Percentiles rank a stretch among this genome's conserved stretches.
These are phyloP conservation scores for Sarocladiaceae sp. DNA, from an alignment of 2,329 filamentous ascomycete genomes.

Conservation along the genomic window DNA sequence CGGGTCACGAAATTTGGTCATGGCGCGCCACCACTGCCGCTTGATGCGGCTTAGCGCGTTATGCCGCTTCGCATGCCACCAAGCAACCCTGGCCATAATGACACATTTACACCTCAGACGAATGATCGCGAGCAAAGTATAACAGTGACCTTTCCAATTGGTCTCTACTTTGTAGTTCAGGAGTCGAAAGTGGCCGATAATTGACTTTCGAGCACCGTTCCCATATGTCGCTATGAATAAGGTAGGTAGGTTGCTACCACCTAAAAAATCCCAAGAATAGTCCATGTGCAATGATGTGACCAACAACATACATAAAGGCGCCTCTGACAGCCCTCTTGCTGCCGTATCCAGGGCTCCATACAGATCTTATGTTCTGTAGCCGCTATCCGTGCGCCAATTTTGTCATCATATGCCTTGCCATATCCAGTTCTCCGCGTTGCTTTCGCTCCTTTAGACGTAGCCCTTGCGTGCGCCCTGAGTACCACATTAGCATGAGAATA, in stretches of 20 bases:
- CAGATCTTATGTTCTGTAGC: background rate
- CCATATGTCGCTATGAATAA: conserved; percentile 6
- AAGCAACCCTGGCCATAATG: too few relatives aligned
- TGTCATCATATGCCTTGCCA: conserved; percentile 27
- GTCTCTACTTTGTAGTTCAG: too few relatives aligned
- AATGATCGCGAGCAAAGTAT: too few relatives aligned
- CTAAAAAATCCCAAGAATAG: conserved; percentile 6
- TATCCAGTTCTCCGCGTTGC: conserved; percentile 20
- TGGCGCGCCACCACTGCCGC: conserved; percentile 5
- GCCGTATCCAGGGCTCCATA: background rate
- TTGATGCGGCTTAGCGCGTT: conserved; percentile 23
- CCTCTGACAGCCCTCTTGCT: background rate
- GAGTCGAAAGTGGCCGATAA: background rate
- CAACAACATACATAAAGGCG: conserved; percentile 1
- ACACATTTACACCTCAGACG: too few relatives aligned
- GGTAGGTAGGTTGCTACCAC: conserved; percentile 3
- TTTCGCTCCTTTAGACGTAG: conserved; percentile 51
- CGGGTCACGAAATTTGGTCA: conserved; percentile 9
- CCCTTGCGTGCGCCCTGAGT: conserved; percentile 61
- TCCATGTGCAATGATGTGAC: conserved; percentile 7
- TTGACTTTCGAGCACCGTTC: background rate
- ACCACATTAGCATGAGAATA: conserved; percentile 13
- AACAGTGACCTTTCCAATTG: too few relatives aligned
- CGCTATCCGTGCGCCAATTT: conserved; percentile 11
- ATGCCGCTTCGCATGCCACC: too few relatives aligned